Conservation (phyloP, 495 filamentous ascomycete genomes). For the Penicillium silybi region DNA sequence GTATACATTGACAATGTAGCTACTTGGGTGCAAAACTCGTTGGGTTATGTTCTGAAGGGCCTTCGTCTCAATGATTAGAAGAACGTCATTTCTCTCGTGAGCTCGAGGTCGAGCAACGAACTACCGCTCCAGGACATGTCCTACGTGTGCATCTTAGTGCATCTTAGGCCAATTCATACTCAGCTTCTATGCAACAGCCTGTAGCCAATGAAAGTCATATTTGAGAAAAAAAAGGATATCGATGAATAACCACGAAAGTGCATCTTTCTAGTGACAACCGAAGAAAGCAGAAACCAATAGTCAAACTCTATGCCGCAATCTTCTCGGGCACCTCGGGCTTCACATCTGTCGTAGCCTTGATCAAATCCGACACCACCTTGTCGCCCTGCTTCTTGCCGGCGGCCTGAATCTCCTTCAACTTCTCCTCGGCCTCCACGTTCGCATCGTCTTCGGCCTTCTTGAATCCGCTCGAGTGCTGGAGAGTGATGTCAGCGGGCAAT, state of each 20-base stretch:
- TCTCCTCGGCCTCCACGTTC: constrained; percentile 71
- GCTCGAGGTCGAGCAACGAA: background rate
- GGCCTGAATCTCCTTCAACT: constrained; percentile 76
- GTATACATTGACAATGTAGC: no score
- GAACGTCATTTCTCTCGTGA: no score
- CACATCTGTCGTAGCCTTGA: constrained; percentile 73
- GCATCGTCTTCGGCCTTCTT: constrained; percentile 84
- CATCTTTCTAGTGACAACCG: constrained; percentile 16
- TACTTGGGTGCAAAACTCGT: no score
- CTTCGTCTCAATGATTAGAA: no score
- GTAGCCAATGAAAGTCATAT: constrained; percentile 20
- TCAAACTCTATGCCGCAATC: constrained; percentile 39
- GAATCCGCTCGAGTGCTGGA: constrained; percentile 79
- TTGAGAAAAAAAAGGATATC: constrained; percentile 25
- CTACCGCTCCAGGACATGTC: background rate
- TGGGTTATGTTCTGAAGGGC: no score
- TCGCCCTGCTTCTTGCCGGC: constrained; percentile 73
- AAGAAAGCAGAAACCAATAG: constrained; percentile 14
- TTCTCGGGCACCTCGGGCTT: constrained; percentile 65
- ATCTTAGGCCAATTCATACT: background rate
- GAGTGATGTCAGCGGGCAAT: background rate
- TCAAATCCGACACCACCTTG: constrained; percentile 74
- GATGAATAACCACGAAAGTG: constrained; percentile 24
- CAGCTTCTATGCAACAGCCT: background rate
- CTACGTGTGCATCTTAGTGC: background rate